Base-by-base conservation (phyloP, 768 basidiomycete genomes). In the Xerocomellus chrysenteron region DNA sequence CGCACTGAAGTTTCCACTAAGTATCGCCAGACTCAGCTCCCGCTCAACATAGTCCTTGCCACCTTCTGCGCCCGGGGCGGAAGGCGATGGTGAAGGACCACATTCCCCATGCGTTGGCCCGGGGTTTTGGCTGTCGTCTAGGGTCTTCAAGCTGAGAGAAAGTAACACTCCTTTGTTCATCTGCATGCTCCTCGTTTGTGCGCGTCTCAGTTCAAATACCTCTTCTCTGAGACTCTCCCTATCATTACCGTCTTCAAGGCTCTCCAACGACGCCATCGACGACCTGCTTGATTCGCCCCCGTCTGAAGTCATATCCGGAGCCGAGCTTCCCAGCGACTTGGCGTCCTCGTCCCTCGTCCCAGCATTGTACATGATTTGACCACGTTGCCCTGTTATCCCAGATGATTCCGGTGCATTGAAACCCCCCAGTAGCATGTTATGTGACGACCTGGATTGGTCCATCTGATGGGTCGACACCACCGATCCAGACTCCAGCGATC, bases 151-250 rank as follows among this genome's bases (percentile, higher is more conserved):
- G 50, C 62, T 55, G 59, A 77, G 57, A 14, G 74, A 68, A 33
- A 82, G 60, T 28, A 82, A 61, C 45, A 79, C 70, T 5, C 77
- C 80, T 64, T 74, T 76, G 67, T 80, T 78, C 57, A 81, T 70
- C 62, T 80, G 78, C 64, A 83, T 69, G 57, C 80, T 83, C 63
- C 74, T 77, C 46, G 79, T 76, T 47, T 78, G 80, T 3, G 73
- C 81, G 13, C 78, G 74, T 59, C 73, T 74, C 44, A 81, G 69
- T 57, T 82, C 80, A 58, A 78, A 80, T 2, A 66, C 67, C 50
- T 69, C 73, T n/a, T 72, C 73, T 19, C 62, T 44, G 21, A 61
- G 47, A 24, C 70, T 63, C 37, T 55, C 59, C 39, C 40, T 51
- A 9, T 63, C 64, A 11, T 57, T 41, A 24, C 47, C 55, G 14